Base-by-base conservation (phyloP, 495 filamentous ascomycete genomes). In the Lasiosphaeria miniovina region DNA sequence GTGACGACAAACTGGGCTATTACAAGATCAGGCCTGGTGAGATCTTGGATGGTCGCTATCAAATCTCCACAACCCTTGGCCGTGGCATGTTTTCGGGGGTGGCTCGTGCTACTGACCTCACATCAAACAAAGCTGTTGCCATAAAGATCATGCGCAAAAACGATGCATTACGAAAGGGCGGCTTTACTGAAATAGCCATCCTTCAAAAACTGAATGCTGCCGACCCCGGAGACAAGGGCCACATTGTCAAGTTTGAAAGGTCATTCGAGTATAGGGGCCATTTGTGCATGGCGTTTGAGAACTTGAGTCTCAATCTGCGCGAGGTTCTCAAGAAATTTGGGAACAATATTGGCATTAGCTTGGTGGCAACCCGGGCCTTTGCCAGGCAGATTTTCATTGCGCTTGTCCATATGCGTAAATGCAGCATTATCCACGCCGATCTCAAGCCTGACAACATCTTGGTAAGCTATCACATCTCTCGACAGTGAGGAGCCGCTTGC, bases 381-480 rank as follows among this genome's bases (percentile, higher is more conserved):
- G 91, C 93, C 14, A 88, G 90, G 63, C 95, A 98, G 74, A 95
- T 97, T 72, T 98, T 98, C 73, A 81, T 92, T 36, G 91, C 90
- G 1, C 75, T 98, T 56, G 86, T 85, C 67, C 83, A 94, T 57
- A 81, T 98, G 69, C 88, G 91, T 63, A 91, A 91, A 68, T 93
- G 89, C 81, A 90, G 92, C 73, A 90, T 98, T 68, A 77, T 98
- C 41, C 94, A 98, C 69, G 93, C 93, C 3, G 94, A 98, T 77
- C 72, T 98, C 61, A 98, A 98, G 70, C 94, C 94, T 4, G 94
- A 98, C 82, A 98, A 98, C 66, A 89, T 98, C 36, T 79, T 98
- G 63, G 86, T 82, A 70, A 60, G 77, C 61, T 11, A 14, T 36
- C 49, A 0, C 10, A 40, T 15, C 35, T 15, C 33, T 9, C n/a